Evolutionary conservation across 1,284 basidiomycete species (phyloP), one percentile per base, ranked within the genome.

Genomic region (Rhodotorula sp.): DNA sequence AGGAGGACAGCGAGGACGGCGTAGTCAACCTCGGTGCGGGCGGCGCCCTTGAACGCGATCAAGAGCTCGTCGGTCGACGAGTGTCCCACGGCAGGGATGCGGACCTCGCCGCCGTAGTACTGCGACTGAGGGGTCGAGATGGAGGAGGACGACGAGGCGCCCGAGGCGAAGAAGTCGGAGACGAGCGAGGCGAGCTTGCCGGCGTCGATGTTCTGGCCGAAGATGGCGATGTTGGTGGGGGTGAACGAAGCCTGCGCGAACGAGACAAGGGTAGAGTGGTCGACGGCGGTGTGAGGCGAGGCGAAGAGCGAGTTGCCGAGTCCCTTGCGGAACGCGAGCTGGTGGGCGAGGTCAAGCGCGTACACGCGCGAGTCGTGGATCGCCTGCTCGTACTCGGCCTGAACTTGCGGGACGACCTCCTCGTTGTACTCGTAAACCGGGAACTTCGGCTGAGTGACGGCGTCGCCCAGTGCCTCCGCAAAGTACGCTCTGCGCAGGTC

Each of bases 271-370:
- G 89, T 87, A 27, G 84, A 84, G 55, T 85, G 84, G 62, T 87
- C 85, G 74, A 93, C 82, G 75, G 85, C 82, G 70, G 83, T 83
- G 79, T 90, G 86, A n/a, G 86, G 82, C 22, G 88, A 83, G 34
- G 92, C 89, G 81, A 91, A 93, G 73, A 96, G 85, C 54, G 92
- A 90, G 77, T 90, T 86, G 78, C 93, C 92, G 77, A 97, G 90
- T 36, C 94, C 92, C 64, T 84, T 84, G 78, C 92, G 91, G 89
- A 96, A 96, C 56, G 94, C 94, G 66, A 94, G 83, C 56, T 85
- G 82, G 80, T 96, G 94, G 27, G 92, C 92, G 61, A 89, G 82
- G 79, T 97, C 94, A 68, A 94, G 67, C 44, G 90, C 90, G 72
- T 83, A 83, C 4, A 86, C 85, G 22, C 84, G 83, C 22, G 91